Percentiles rank a stretch among this genome's conserved stretches.
Conservation (phyloP, 495 filamentous ascomycete genomes). For the Neurospora sp. region DNA sequence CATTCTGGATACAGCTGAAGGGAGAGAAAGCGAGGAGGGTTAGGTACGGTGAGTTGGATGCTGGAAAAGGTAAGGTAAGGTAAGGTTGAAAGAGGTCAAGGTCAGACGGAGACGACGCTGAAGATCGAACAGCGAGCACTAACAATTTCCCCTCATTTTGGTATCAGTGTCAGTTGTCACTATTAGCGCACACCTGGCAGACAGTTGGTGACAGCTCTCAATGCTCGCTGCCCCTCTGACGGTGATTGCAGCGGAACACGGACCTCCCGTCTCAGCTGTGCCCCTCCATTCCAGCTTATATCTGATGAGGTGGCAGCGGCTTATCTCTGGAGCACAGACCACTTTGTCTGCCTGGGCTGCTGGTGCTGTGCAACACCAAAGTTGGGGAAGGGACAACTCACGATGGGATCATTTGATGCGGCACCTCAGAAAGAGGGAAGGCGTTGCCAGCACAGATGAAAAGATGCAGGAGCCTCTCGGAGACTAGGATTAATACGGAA, state of each 20-base stretch:
- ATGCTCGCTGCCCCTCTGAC: background rate
- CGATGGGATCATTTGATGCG: background rate
- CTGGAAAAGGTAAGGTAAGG: background rate
- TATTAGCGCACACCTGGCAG: background rate
- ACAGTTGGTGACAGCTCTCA: background rate
- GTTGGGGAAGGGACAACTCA: background rate
- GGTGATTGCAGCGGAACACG: background rate
- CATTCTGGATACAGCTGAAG: background rate
- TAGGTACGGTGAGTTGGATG: background rate
- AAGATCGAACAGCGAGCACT: background rate
- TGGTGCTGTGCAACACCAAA: background rate
- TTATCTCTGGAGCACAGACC: background rate
- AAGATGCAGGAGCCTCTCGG: background rate
- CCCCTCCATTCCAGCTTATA: background rate
- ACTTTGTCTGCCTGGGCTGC: background rate
- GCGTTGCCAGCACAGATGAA: background rate
- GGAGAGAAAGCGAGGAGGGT: background rate
- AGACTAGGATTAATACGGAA: background rate
- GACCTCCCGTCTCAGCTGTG: background rate
- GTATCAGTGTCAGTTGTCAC: background rate
- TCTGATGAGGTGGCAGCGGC: background rate
- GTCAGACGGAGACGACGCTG: background rate
- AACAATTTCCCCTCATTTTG: background rate
- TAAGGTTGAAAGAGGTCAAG: background rate
- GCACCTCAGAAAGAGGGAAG: background rate